Evolutionary conservation across 2,329 filamentous ascomycete genomes (phyloP).

Genomic region (Colletotrichum limetticola): DNA sequence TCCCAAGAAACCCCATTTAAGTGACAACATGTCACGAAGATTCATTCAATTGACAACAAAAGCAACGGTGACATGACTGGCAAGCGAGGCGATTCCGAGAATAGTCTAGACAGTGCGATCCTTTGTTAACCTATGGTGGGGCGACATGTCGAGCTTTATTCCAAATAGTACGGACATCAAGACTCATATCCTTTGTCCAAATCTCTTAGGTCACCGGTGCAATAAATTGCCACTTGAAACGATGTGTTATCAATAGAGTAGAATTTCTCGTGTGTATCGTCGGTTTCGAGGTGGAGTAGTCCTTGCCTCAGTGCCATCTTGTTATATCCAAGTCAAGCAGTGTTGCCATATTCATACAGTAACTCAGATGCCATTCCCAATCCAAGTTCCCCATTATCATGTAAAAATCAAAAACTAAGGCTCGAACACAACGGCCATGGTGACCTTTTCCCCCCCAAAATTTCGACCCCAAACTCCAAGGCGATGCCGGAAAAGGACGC

Average conservation of each 20-base stretch:
- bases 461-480: conserved; percentile 5
- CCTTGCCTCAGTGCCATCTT: neutral
- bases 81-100: neutral
- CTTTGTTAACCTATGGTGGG: neutral
- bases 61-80: neutral
- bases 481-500: conserved; percentile 12
- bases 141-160: neutral
- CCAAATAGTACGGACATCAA: neutral
- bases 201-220: neutral
- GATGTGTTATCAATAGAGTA: neutral
- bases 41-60: neutral
- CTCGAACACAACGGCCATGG: neutral
- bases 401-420: neutral
- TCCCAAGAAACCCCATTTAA: neutral
- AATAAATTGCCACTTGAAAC: neutral
- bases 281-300: neutral
- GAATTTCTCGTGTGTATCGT: neutral
- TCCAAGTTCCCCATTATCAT: neutral
- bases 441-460: neutral
- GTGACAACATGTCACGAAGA: neutral
- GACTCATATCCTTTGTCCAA: neutral
- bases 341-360: neutral
- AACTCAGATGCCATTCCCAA: neutral
- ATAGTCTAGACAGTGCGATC: neutral
- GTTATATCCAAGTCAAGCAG: neutral